These are phyloP conservation scores for Dinochytrium kinnereticum DNA, from an alignment of 371 early-diverging fungal species.

Conservation along the genomic window DNA sequence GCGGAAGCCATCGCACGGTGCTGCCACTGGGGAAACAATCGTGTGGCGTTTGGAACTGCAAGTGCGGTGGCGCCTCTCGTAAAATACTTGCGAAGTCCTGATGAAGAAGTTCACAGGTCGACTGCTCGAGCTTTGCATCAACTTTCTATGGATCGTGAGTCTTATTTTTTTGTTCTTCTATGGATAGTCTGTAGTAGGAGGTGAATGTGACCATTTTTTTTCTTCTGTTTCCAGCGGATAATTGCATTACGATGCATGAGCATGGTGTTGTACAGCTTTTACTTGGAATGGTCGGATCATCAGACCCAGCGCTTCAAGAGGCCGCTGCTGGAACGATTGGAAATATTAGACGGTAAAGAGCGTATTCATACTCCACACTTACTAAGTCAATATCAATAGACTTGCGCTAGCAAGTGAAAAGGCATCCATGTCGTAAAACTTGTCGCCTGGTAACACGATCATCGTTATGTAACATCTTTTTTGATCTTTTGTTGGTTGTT, in stretches of 20 bases:
- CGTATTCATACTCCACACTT: neutral
- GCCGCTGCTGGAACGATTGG: conserved; percentile 67
- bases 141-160: conserved; percentile 63
- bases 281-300: conserved; percentile 62
- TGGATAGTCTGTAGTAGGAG: too few relatives aligned
- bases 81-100: conserved; percentile 60
- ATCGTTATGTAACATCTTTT: too few relatives aligned
- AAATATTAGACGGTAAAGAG: conserved; percentile 60
- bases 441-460: too few relatives aligned
- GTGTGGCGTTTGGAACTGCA: conserved; percentile 62
- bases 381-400: conserved; percentile 24
- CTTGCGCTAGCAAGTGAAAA: conserved; percentile 61
- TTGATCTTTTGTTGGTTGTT: too few relatives aligned
- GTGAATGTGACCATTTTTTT: neutral
- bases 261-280: conserved; percentile 65
- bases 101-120: conserved; percentile 61
- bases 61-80: conserved; percentile 64
- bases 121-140: conserved; percentile 66
- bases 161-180: neutral
- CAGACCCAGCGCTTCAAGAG: conserved; percentile 59
- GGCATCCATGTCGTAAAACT: conserved; percentile 48
- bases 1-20: conserved; percentile 63
- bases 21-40: conserved; percentile 67
- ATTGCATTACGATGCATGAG: conserved; percentile 69
- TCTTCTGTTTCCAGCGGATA: conserved; percentile 48